phyloP scores from a whole-genome alignment of 2,329 filamentous ascomycete genomes.

The Didymella lethalis region DNA sequence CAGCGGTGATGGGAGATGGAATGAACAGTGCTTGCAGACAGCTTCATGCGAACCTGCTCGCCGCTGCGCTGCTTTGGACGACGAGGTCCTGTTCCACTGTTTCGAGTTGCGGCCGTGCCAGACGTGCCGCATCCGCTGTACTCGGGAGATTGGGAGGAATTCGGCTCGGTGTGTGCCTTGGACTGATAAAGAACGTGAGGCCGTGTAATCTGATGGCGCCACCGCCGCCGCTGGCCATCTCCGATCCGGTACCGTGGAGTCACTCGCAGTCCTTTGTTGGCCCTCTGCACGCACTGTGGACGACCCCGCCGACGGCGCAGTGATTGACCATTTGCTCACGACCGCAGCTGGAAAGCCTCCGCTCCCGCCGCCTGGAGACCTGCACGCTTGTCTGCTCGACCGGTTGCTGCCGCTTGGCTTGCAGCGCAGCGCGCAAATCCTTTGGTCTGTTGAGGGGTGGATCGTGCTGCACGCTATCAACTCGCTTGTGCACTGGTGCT shows the following conservation, averaged over 20 bases:
- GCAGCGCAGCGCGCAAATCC: constrained; percentile 35
- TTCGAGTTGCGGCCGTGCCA: constrained; percentile 38
- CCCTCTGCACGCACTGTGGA: neutral
- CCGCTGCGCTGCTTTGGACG: constrained; percentile 8
- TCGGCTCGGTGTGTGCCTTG: constrained; percentile 15
- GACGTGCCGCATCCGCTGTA: constrained; percentile 30
- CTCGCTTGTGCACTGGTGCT: constrained; percentile 42
- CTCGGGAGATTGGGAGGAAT: constrained; percentile 26
- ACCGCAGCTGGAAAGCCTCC: constrained; percentile 9
- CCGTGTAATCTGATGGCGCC: constrained; percentile 16
- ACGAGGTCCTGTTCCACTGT: constrained; percentile 31
- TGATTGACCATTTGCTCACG: neutral
- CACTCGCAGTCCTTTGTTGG: constrained; percentile 28
- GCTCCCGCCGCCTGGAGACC: constrained; percentile 17
- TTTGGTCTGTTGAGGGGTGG: constrained; percentile 46
- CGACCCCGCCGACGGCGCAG: constrained; percentile 17
- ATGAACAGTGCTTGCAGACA: constrained; percentile 20
- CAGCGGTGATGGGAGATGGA: constrained; percentile 17
- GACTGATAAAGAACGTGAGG: constrained; percentile 31
- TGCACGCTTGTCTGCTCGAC: constrained; percentile 21
- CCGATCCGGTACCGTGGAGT: constrained; percentile 21
- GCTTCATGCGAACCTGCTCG: constrained; percentile 6
- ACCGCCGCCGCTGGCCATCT: constrained; percentile 11
- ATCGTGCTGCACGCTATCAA: constrained; percentile 37
- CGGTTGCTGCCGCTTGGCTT: constrained; percentile 42